Conservation (phyloP, 306 rosid species). For the peach (Prunus persica) region Prunus_persica_NCBIv2 NC_034009.1:10621501-10622000, state of each 20-base stretch:
- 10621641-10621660: neutral
- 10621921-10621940: constrained; percentile 71
- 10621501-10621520: neutral
- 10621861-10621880: neutral
- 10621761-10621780: constrained; percentile 4
- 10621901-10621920: constrained; percentile 63
- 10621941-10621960: constrained; percentile 64
- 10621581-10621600: neutral
- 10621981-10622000: constrained; percentile 75
- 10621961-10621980: constrained; percentile 73
- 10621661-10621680: neutral
- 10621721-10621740: constrained; percentile 66
- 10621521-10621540: no score
- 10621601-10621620: neutral
- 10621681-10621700: neutral
- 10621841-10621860: neutral
- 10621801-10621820: neutral
- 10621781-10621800: no score
- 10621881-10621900: neutral
- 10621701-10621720: neutral
- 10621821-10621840: neutral
- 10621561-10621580: neutral
- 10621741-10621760: constrained; percentile 49
- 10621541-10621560: no score
- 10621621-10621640: neutral